Evolutionary conservation across 139 green algal genomes (phyloP).

Genomic region (Zygnema circumcarinatum): DNA sequence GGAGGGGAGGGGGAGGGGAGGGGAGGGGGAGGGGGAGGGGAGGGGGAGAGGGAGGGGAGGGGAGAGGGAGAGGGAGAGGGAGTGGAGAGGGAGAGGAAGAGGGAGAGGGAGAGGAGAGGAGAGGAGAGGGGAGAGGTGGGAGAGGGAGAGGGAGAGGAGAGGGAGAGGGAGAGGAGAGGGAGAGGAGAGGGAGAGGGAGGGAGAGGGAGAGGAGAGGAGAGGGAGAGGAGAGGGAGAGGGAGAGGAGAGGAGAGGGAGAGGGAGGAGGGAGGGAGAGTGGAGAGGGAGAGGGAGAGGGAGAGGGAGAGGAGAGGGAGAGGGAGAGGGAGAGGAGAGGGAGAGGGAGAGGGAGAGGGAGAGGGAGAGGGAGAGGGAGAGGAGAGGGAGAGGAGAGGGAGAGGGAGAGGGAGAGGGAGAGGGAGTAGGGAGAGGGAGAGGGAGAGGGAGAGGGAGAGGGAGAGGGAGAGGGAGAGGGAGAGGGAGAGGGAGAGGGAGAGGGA

Average conservation of each 20-base stretch:
- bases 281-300: neutral
- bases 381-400: neutral
- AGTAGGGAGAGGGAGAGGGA: neutral
- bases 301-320: neutral
- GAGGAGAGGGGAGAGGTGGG: neutral
- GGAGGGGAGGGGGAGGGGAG: neutral
- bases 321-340: neutral
- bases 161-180: neutral
- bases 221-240: neutral
- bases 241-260: neutral
- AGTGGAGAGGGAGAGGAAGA: neutral
- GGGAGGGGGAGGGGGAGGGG: neutral
- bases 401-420: neutral
- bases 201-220: too few relatives aligned
- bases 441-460: neutral
- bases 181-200: neutral
- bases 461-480: neutral
- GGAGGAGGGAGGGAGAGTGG: neutral
- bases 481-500: conserved; percentile 24
- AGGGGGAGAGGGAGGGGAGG: neutral
- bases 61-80: neutral
- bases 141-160: neutral
- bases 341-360: neutral
- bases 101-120: neutral
- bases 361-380: neutral